Percentiles rank a stretch among this genome's conserved stretches.
phyloP scores from a whole-genome alignment of 768 basidiomycete species.

The Kwoniella pini region DNA sequence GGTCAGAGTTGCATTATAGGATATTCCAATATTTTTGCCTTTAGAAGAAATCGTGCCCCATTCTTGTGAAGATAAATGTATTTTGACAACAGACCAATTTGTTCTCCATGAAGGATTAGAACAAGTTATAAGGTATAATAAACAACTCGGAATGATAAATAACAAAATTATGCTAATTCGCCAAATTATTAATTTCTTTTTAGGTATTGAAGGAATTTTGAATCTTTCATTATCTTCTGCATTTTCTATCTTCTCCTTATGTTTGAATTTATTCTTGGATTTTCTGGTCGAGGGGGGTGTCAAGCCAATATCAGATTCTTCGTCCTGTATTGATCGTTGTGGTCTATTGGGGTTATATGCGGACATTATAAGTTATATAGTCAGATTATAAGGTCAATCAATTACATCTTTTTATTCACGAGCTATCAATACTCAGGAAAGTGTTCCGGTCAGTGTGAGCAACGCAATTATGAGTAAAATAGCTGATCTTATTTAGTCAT shows the following conservation, averaged over 20 bases:
- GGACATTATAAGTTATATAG: neutral
- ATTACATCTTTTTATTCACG: too few species aligned
- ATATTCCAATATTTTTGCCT: neutral
- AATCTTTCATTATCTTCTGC: neutral
- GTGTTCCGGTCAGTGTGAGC: neutral
- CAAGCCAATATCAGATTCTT: neutral
- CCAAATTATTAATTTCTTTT: constrained; percentile 5
- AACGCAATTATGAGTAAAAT: too few species aligned
- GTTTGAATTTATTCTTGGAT: too few species aligned
- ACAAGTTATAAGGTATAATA: constrained; percentile 13
- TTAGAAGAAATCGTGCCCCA: neutral
- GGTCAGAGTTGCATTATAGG: neutral
- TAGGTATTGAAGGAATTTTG: constrained; percentile 3
- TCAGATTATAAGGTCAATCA: neutral
- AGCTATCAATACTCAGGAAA: too few species aligned
- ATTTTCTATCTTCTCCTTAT: neutral
- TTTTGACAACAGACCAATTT: constrained; percentile 15
- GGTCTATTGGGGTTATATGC: neutral
- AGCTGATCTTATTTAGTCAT: too few species aligned
- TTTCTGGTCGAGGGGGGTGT: too few species aligned
- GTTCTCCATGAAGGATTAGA: constrained; percentile 11
- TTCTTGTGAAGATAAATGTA: neutral
- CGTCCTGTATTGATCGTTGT: neutral
- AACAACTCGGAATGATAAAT: constrained; percentile 7
- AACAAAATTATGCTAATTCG: constrained; percentile 3